Evolutionary conservation across 2,329 filamentous ascomycete species (phyloP).

Genomic region (Diaporthe sp.): DNA sequence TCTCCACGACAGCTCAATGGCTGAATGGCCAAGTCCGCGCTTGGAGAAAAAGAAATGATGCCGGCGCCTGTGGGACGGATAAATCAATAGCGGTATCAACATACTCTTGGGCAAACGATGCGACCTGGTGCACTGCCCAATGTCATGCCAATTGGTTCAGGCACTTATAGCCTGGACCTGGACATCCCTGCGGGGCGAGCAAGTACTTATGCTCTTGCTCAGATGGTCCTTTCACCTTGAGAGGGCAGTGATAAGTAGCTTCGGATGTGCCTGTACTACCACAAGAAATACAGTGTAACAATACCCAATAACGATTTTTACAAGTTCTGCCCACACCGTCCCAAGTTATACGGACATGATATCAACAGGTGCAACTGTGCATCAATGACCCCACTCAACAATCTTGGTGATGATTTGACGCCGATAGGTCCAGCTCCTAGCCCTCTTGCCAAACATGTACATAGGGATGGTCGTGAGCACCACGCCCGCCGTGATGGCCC

Average conservation of each 20-base stretch:
- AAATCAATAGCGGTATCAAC: neutral
- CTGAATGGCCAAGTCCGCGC: neutral
- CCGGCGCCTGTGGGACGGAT: neutral
- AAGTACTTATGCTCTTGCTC: neutral
- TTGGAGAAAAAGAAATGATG: neutral
- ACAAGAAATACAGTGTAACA: neutral
- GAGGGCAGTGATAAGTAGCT: neutral
- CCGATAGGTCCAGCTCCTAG: conserved; percentile 34
- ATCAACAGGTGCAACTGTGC: neutral
- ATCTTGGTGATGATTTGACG: conserved; percentile 34
- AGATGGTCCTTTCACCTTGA: neutral
- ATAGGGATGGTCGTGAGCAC: conserved; percentile 47
- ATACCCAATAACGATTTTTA: neutral
- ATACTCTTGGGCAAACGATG: neutral
- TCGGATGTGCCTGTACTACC: neutral
- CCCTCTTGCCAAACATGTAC: conserved; percentile 41
- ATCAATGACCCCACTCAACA: conserved; percentile 4
- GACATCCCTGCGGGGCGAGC: no score
- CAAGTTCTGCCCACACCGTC: neutral
- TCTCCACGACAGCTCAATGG: neutral
- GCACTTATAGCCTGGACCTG: no score
- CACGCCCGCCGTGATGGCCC: conserved; percentile 46
- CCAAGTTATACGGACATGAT: neutral
- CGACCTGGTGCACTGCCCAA: neutral
- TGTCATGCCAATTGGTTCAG: no score